Conservation (phyloP, 257 asterid species). For the Gardenia jasminoides region DNA sequence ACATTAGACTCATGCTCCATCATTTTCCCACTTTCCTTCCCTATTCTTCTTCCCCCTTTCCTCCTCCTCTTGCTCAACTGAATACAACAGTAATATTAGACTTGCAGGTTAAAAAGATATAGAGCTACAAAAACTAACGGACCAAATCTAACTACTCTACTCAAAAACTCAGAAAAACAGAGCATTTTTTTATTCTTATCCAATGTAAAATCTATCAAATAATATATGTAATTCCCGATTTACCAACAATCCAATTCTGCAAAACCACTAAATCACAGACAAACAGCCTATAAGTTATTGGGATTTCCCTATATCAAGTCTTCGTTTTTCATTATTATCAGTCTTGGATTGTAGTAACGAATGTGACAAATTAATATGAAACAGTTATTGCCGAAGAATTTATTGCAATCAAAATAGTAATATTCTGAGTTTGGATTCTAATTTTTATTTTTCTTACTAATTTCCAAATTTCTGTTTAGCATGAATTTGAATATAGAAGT, state of each 20-base stretch:
- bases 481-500: no score
- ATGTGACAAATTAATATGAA: not conserved
- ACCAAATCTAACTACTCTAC: not conserved
- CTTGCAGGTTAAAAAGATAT: not conserved
- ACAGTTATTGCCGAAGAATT: not conserved
- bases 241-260: not conserved
- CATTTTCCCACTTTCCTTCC: slow-evolving; percentile 30
- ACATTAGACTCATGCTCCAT: slow-evolving; percentile 38
- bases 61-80: not conserved
- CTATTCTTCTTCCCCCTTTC: not conserved
- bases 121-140: not conserved
- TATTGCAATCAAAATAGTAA: not conserved
- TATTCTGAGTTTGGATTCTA: not conserved
- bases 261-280: not conserved
- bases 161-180: not conserved
- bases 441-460: not conserved
- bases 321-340: not conserved
- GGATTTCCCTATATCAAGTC: no score
- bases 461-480: not conserved
- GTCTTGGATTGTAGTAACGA: not conserved
- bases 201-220: not conserved
- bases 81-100: not conserved
- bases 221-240: no score
- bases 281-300: not conserved
- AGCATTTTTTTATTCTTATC: not conserved